phyloP scores from a whole-genome alignment of 2,329 filamentous ascomycete species.

The Arachnomyces sp. region DNA sequence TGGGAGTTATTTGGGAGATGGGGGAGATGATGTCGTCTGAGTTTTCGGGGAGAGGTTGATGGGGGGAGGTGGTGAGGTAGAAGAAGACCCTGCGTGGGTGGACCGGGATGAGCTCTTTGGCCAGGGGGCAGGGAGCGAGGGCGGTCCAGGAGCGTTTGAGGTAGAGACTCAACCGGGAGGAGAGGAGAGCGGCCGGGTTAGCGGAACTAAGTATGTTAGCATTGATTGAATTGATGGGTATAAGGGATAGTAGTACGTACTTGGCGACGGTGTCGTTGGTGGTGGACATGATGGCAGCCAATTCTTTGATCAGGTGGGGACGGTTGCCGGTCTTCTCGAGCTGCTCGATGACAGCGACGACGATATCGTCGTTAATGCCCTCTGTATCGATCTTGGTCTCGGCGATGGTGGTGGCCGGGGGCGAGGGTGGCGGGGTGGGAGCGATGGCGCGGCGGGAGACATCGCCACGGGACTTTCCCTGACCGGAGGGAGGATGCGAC shows the following conservation, averaged over 20 bases:
- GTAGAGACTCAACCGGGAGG: conserved; percentile 80
- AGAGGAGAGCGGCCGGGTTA: conserved; percentile 91
- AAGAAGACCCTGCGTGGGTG: conserved; percentile 95
- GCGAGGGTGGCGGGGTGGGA: conserved; percentile 73
- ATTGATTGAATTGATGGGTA: conserved; percentile 9
- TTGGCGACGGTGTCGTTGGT: conserved; percentile 79
- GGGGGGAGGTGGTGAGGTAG: conserved; percentile 81
- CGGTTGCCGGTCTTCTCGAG: conserved; percentile 83
- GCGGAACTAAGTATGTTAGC: conserved; percentile 60
- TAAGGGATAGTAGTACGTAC: conserved; percentile 48
- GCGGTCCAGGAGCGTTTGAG: conserved; percentile 80
- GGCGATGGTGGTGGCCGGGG: conserved; percentile 39
- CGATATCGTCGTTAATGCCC: conserved; percentile 88
- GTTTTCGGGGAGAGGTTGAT: conserved; percentile 68
- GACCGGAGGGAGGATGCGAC: conserved; percentile 15
- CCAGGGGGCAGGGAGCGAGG: conserved; percentile 71
- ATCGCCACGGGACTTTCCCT: conserved; percentile 22
- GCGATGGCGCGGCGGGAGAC: conserved; percentile 23
- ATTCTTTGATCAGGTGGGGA: conserved; percentile 89
- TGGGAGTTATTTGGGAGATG: conserved; percentile 66
- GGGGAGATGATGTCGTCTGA: conserved; percentile 44
- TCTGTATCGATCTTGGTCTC: conserved; percentile 61
- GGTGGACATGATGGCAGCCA: conserved; percentile 69
- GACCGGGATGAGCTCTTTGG: conserved; percentile 84
- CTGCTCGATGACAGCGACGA: conserved; percentile 80